Conservation (phyloP, 1,139 yeast species). For the Scheffersomyces titani region DNA sequence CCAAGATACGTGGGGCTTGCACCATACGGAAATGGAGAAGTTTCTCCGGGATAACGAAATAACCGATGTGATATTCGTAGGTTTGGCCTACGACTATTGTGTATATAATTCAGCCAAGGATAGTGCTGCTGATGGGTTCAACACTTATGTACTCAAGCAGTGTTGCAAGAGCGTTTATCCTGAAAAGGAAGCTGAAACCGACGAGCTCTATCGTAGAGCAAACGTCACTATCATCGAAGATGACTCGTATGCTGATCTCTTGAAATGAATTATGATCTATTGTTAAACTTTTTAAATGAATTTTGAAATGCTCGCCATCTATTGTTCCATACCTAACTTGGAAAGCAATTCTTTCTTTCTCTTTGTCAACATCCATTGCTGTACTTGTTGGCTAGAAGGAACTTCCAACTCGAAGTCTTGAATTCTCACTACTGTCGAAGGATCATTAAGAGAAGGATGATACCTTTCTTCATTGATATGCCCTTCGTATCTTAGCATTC, state of each 20-base stretch:
- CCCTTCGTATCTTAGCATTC: conserved; percentile 8
- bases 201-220: conserved; percentile 23
- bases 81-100: conserved; percentile 85
- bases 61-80: conserved; percentile 69
- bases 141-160: conserved; percentile 59
- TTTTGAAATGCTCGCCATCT: not conserved
- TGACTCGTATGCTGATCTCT: not conserved
- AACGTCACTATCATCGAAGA: conserved; percentile 21
- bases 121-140: conserved; percentile 59
- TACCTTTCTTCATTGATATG: not conserved
- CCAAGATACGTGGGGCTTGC: conserved; percentile 72
- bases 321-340: conserved; percentile 20
- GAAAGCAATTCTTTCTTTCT: conserved; percentile 45
- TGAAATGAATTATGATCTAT: not conserved
- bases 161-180: conserved; percentile 44
- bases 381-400: conserved; percentile 45
- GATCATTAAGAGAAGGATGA: not conserved
- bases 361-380: conserved; percentile 46
- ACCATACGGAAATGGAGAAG: conserved; percentile 64
- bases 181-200: conserved; percentile 29
- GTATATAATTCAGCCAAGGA: conserved; percentile 77
- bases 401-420: conserved; percentile 23
- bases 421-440: not conserved
- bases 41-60: conserved; percentile 47
- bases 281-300: not conserved